Evolutionary conservation across 192 early-diverging fungal species (phyloP), one percentile per base, ranked within the genome.

Genomic region (Gamsiella multidivaricata): DNA sequence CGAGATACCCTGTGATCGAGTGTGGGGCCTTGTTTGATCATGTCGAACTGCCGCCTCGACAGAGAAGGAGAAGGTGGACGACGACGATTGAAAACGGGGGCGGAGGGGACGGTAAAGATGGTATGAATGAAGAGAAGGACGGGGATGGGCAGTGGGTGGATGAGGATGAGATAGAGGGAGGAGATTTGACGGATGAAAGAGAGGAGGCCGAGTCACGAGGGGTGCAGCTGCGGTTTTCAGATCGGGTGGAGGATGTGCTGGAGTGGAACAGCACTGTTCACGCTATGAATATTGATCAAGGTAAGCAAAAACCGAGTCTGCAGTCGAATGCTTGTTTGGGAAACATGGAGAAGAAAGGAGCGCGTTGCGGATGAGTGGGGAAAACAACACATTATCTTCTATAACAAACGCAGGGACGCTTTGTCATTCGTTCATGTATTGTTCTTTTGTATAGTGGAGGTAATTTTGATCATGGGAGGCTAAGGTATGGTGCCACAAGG

Each of bases 201-300:
- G 53, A 54, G 12, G 65, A 78, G 39, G 53, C 60, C 45, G 74
- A 78, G 31, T 69, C 74, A 14, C 28, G 74, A 26, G 74, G 74
- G 22, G 66, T 78, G 28, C 84, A 85, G 23, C 60, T 91, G 9
- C 46, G 83, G 47, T 91, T 89, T 69, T 67, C 82, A 23, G 81
- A 85, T 62, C 55, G 59, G 18, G 83, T 89, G 0, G 75, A 72
- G 18, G 82, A 85, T 34, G 88, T 91, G 25, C 76, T 91, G 41
- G 65, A 85, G 14, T 52, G 80, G 7, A 74, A 80, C 39, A 88
- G 87, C 49, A 79, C 70, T 4, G 87, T 91, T 3, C 69, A 81
- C 4, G 87, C 85, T 37, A 81, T 86, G 15, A 87, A 86, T 51
- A 80, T 80, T 50, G 74, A 80, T 54, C 83, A 80, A 70, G 76